phyloP scores from a whole-genome alignment of 495 filamentous ascomycete genomes.

The Opeltia flavorubescens region DNA sequence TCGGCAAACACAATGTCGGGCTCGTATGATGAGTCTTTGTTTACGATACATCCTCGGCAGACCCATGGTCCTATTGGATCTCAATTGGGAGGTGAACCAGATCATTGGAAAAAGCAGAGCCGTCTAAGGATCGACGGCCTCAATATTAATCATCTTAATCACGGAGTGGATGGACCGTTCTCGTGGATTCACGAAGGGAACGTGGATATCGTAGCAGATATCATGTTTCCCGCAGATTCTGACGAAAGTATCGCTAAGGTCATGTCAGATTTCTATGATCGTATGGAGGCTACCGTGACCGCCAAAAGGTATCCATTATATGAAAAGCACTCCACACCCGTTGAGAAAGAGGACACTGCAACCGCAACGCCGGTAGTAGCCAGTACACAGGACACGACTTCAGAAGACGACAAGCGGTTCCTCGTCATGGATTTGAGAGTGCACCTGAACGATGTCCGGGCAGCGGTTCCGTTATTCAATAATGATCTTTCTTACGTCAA shows the following conservation, averaged over 20 bases:
- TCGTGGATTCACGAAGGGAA: constrained; percentile 95
- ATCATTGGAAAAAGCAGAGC: constrained; percentile 82
- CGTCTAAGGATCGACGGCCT: constrained; percentile 82
- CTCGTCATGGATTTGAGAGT: constrained; percentile 81
- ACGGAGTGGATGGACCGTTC: constrained; percentile 85
- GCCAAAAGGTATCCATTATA: constrained; percentile 38
- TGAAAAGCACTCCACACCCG: constrained; percentile 1
- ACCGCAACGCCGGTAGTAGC: constrained; percentile 4
- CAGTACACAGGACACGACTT: not conserved
- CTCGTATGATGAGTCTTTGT: constrained; percentile 86
- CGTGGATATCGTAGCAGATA: constrained; percentile 90
- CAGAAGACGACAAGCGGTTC: constrained; percentile 47
- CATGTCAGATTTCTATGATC: constrained; percentile 86
- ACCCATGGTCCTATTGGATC: constrained; percentile 48
- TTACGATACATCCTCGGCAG: constrained; percentile 92
- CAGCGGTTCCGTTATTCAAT: constrained; percentile 82
- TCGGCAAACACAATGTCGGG: constrained; percentile 93
- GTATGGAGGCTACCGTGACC: constrained; percentile 80
- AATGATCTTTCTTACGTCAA: constrained; percentile 87
- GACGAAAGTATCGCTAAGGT: constrained; percentile 83
- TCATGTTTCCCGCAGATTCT: constrained; percentile 78
- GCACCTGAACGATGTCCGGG: constrained; percentile 82
- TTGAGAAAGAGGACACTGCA: constrained; percentile 13
- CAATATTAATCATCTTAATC: constrained; percentile 90
- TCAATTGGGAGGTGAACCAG: constrained; percentile 34